phyloP scores from a whole-genome alignment of 805 yeast genomes.

The Ogataea zsoltii region DNA sequence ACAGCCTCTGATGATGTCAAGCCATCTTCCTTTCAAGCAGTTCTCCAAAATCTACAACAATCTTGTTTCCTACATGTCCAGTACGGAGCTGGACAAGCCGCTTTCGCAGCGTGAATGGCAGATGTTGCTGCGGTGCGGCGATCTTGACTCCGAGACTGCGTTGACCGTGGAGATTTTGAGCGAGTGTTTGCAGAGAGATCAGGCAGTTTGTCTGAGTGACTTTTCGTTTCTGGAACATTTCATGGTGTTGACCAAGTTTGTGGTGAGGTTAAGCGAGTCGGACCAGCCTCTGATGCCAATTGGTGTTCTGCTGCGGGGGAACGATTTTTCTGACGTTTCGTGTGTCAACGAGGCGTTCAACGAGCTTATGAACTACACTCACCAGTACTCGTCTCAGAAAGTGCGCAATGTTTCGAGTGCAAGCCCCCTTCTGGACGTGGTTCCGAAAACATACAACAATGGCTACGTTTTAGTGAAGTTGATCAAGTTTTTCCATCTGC shows the following conservation, averaged over 20 bases:
- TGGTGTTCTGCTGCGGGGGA: constrained; percentile 11
- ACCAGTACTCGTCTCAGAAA: constrained; percentile 7
- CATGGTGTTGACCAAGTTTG: constrained; percentile 30
- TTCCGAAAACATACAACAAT: constrained; percentile 27
- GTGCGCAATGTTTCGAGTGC: not conserved
- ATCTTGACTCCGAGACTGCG: constrained; percentile 27
- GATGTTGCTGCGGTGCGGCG: constrained; percentile 26
- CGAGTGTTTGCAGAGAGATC: constrained; percentile 49
- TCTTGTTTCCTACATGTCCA: constrained; percentile 32
- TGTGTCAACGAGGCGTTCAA: constrained; percentile 22
- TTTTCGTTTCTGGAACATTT: constrained; percentile 48
- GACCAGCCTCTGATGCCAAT: constrained; percentile 32
- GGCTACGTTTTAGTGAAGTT: constrained; percentile 44
- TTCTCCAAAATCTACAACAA: constrained; percentile 37
- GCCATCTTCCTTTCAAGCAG: constrained; percentile 29
- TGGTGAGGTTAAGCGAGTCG: constrained; percentile 29
- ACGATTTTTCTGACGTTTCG: constrained; percentile 17
- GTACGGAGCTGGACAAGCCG: constrained; percentile 26
- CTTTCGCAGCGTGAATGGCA: constrained; percentile 31
- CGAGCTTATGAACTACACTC: constrained; percentile 18
- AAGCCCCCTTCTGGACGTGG: constrained; percentile 12
- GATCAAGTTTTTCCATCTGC: constrained; percentile 37
- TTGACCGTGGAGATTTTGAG: constrained; percentile 45
- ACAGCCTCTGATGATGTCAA: constrained; percentile 27
- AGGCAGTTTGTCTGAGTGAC: constrained; percentile 52